These are phyloP conservation scores for Tritrichomonas musculus DNA, from an alignment of 208 protist species.

Conservation along the genomic window DNA sequence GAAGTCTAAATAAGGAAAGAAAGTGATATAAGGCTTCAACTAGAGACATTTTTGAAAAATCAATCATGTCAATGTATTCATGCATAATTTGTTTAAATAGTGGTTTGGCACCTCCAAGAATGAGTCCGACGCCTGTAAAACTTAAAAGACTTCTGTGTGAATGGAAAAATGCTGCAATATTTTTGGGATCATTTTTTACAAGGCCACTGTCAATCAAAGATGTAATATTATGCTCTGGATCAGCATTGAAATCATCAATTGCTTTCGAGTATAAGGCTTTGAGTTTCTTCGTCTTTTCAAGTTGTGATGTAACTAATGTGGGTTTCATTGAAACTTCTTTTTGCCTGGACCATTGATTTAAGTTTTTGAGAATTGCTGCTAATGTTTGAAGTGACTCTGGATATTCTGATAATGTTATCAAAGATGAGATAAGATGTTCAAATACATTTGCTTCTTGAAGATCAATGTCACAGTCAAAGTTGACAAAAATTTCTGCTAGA, in stretches of 20 bases:
- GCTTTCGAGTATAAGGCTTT: background rate
- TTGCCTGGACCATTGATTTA: background rate
- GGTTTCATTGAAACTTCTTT: background rate
- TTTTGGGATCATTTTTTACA: background rate
- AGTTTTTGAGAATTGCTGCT: background rate
- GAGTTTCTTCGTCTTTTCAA: background rate
- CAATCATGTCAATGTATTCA: background rate
- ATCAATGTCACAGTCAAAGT: background rate
- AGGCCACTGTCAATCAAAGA: background rate
- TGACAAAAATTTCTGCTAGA: background rate
- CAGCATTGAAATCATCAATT: background rate
- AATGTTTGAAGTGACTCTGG: background rate
- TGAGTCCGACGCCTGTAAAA: background rate
- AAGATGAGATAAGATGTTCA: background rate
- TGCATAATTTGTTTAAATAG: background rate
- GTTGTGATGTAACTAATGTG: background rate
- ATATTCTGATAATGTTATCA: background rate
- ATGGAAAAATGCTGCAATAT: background rate
- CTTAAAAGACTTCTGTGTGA: background rate
- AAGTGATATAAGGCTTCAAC: background rate
- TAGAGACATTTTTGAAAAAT: background rate
- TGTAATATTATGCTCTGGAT: background rate
- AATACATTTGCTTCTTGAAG: background rate
- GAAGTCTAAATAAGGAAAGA: background rate
- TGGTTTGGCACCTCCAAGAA: background rate